Evolutionary conservation across 345 rosid genomes (phyloP).

Genomic region (Rhodomyrtus tomentosa): DNA sequence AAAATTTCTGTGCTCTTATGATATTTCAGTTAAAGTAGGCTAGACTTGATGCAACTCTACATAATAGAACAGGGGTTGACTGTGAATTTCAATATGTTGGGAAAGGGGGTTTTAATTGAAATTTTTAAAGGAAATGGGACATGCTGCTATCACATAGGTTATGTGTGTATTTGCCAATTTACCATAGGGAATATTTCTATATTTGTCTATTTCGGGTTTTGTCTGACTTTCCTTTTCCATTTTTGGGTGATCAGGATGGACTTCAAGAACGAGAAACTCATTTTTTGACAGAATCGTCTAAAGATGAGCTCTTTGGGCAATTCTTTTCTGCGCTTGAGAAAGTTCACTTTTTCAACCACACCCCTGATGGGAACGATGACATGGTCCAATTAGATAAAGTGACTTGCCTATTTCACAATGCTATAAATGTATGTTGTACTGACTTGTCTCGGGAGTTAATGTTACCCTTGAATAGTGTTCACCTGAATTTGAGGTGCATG

Average conservation of each 20-base stretch:
- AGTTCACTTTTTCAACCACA: conserved; percentile 33
- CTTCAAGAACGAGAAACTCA: neutral
- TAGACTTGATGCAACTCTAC: neutral
- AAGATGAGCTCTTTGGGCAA: conserved; percentile 75
- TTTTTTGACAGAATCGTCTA: conserved; percentile 39
- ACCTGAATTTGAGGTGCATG: neutral
- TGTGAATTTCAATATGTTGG: neutral
- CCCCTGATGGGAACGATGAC: conserved; percentile 59
- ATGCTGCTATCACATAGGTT: neutral
- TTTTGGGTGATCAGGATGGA: neutral
- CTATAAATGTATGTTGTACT: conserved; percentile 39
- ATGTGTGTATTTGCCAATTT: neutral
- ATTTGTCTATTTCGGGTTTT: neutral
- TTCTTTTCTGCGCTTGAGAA: conserved; percentile 79
- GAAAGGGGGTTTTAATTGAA: neutral
- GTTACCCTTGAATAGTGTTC: neutral
- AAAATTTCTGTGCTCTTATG: neutral
- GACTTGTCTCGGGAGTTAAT: neutral
- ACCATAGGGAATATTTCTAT: neutral
- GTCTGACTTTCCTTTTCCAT: neutral
- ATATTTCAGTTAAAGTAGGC: neutral
- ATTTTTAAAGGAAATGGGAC: neutral
- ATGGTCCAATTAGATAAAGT: conserved; percentile 61
- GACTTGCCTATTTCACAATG: conserved; percentile 56
- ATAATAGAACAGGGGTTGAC: neutral